Base-by-base conservation (phyloP, 2,329 filamentous ascomycete genomes). In the Microascus cirrosus region DNA sequence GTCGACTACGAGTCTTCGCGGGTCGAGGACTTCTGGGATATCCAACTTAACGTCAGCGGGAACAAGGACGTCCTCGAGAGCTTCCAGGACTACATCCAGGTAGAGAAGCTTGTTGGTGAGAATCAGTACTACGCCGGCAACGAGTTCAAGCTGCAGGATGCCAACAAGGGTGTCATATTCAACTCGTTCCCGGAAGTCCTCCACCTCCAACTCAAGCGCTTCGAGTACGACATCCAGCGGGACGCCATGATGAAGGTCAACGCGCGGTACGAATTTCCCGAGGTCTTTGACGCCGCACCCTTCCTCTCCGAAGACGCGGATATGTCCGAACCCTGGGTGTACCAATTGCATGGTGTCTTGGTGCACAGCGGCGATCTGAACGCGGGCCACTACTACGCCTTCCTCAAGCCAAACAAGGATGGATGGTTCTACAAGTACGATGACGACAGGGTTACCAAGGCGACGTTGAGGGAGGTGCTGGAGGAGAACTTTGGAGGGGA, bases 161-260 rank as follows among this genome's bases (percentile, higher is more conserved):
- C 94, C 56, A 92, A 90, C 76, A 99, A 99, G 72, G 94, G 94
- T 56, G 94, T 96, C 63, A 96, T 99, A 61, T 99, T 99, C 69
- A 90, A 91, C 69, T 89, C 86, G 65, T 97, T 97, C 68, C 94
- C 94, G 0, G 89, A 95, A 57, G 91, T 99, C 2, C 77, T 99
- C 24, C 93, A 99, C 70, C 77, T 99, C 50, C 94, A 99, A 70
- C 81, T 99, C 60, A 97, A 97, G 74, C 87, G 94, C 56, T 99
- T 99, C 71, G 91, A 99, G 70, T 99, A 99, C 73, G 94, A 99
- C 72, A 89, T 96, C 66, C 87, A 95, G 64, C 85, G 90, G 65
- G 93, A 97, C 68, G 91, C 90, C 62, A 96, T 97, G 89, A 96
- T 95, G 87, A 99, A 99, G 74, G 91, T 99, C 69, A 95, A 95